phyloP scores from a whole-genome alignment of 768 basidiomycete genomes.

The Xanthoconium stramineum region DNA sequence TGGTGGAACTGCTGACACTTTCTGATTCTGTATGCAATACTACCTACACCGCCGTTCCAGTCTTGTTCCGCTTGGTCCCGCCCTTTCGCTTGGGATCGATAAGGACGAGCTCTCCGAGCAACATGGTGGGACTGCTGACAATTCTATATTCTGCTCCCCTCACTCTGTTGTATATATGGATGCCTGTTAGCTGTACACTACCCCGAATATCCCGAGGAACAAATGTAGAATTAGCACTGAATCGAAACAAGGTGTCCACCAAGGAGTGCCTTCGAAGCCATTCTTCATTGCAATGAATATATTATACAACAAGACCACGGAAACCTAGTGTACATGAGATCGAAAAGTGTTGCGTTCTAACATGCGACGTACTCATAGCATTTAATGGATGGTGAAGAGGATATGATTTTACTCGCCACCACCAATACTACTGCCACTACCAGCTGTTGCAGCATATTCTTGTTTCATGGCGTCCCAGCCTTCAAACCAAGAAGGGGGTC shows the following conservation, averaged over 20 bases:
- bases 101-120: slow-evolving; percentile 56
- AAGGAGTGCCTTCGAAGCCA: neutral
- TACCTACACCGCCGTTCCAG: slow-evolving; percentile 38
- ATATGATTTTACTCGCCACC: slow-evolving; percentile 18
- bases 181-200: too few relatives aligned
- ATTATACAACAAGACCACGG: neutral
- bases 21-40: slow-evolving; percentile 30
- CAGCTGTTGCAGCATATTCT: slow-evolving; percentile 42
- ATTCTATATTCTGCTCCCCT: slow-evolving; percentile 17
- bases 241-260: neutral
- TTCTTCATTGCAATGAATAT: neutral
- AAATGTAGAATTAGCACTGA: neutral
- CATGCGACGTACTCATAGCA: neutral
- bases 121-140: slow-evolving; percentile 67
- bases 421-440: slow-evolving; percentile 35
- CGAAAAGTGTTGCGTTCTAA: neutral
- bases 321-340: neutral
- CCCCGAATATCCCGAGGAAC: too few relatives aligned
- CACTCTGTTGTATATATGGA: too few relatives aligned
- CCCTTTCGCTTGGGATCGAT: slow-evolving; percentile 57
- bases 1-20: slow-evolving; percentile 61
- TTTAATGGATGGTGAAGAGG: too few relatives aligned
- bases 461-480: slow-evolving; percentile 39
- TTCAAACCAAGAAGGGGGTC: slow-evolving; percentile 40
- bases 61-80: slow-evolving; percentile 52